phyloP scores from a whole-genome alignment of 225 moss, liverwort and hornwort genomes.

The Marchantia polymorpha region DNA sequence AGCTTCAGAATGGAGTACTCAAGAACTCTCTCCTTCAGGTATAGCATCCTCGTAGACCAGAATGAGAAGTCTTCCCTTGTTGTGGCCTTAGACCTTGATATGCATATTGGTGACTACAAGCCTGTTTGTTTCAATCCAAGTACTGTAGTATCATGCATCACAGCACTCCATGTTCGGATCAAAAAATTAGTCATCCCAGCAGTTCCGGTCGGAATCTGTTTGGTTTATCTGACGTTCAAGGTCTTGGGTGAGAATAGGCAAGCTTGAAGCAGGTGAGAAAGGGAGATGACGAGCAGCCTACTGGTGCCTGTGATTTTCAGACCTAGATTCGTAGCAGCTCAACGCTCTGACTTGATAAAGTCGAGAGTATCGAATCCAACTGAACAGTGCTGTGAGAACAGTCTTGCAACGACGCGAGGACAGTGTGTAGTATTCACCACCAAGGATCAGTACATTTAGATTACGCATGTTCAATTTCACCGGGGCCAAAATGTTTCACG shows the following conservation, averaged over 20 bases:
- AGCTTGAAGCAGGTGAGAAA: constrained; percentile 35
- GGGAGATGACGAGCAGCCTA: constrained; percentile 5
- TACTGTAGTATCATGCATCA: neutral
- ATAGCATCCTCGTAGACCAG: neutral
- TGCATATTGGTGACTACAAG: neutral
- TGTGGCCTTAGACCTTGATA: neutral
- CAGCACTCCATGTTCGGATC: neutral
- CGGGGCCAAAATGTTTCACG: too few relatives aligned
- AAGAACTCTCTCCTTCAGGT: constrained; percentile 54
- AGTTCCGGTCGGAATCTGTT: neutral
- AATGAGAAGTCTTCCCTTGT: neutral
- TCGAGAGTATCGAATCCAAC: too few relatives aligned
- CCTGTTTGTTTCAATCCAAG: neutral
- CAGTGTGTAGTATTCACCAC: too few relatives aligned
- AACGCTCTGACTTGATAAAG: too few relatives aligned
- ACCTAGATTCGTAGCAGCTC: too few relatives aligned
- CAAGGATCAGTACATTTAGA: too few relatives aligned
- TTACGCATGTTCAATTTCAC: too few relatives aligned
- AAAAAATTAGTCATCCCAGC: neutral
- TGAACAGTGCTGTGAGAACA: too few relatives aligned
- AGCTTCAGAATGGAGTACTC: constrained; percentile 56
- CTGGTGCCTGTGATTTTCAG: constrained; percentile 12
- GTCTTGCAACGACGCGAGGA: too few relatives aligned
- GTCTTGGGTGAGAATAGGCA: constrained; percentile 6
- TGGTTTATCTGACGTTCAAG: neutral